Evolutionary conservation across 2,329 filamentous ascomycete species (phyloP), one percentile per base, ranked within the genome.

Genomic region (Penicillium sp.): DNA sequence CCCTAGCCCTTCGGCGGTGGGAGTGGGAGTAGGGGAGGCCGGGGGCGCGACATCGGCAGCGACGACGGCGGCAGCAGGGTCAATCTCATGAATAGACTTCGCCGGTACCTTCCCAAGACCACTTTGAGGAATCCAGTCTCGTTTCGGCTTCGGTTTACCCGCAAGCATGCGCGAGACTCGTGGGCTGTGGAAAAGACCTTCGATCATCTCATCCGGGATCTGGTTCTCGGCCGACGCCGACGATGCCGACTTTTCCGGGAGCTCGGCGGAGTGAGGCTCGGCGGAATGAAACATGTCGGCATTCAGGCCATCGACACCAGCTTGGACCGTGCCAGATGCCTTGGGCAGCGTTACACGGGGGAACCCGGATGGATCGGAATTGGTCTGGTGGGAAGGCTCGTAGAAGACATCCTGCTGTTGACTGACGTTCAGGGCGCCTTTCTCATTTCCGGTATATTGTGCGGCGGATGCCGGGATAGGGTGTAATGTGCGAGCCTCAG

Each of bases 161-260:
- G 81, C 79, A 13, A 88, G 72, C 69, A 84, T 76, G 55, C 74
- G 79, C 24, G 84, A 81, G 18, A 87, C 81, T 51, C 77, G 79
- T 3, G 80, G 81, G 51, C 82, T 88, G 52, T 83, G 82, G 65
- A 89, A 89, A 0, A 88, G 70, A 59, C 85, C 81, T 5, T 81
- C 79, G 64, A 87, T 80, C 63, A 87, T 76, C 43, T 81, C 84
- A 49, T 85, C 81, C 3, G 84, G 78, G 14, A 81, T 55, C n/a
- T 81, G 76, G 16, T 80, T 75, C 51, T 78, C 68, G 46, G 73
- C 69, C 29, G 70, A 63, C 51, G 78, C 68, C 47, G 73, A 69
- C 29, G 70, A 63, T 4, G 73, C 60, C 18, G 53, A 36, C 37
- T 64, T 61, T 18, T 58, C 54, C n/a, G 61, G 19, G 19, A 48